phyloP scores from a whole-genome alignment of 2,329 filamentous ascomycete genomes.

The Stemphylium beticola region DNA sequence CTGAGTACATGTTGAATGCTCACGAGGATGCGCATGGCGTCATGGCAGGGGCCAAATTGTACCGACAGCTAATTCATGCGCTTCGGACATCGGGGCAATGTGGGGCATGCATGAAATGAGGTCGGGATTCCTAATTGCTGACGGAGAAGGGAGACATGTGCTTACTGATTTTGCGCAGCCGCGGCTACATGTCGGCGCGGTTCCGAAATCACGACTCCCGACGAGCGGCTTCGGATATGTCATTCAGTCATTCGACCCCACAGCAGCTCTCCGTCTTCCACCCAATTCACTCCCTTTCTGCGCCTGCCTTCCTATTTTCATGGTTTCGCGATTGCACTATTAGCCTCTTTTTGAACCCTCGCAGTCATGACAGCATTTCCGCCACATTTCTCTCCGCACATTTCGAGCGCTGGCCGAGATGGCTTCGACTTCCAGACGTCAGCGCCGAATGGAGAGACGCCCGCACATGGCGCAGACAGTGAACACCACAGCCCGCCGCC shows the following conservation, averaged over 20 bases:
- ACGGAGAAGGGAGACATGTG: conserved; percentile 12
- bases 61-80: background rate
- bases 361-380: conserved; percentile 58
- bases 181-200: conserved; percentile 21
- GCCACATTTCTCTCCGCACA: conserved; percentile 61
- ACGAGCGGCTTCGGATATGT: conserved; percentile 21
- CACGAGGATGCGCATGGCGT: background rate
- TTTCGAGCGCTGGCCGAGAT: conserved; percentile 51
- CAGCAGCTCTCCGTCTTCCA: conserved; percentile 2
- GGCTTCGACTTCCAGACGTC: conserved; percentile 44
- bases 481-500: conserved; percentile 40
- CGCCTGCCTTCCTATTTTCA: background rate
- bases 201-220: conserved; percentile 16
- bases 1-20: background rate
- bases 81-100: background rate
- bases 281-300: background rate
- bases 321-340: background rate
- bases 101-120: background rate
- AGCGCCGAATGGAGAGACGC: conserved; percentile 24
- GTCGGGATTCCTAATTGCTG: conserved; percentile 26
- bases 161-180: conserved; percentile 8
- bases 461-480: conserved; percentile 12
- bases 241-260: conserved; percentile 10
- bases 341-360: background rate
- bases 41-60: background rate